A percentile compares a stretch with the other conserved stretches of the same genome.
Evolutionary conservation across 2,329 filamentous ascomycete species (phyloP).

Genomic region (Nigrograna mackinnonii): DNA sequence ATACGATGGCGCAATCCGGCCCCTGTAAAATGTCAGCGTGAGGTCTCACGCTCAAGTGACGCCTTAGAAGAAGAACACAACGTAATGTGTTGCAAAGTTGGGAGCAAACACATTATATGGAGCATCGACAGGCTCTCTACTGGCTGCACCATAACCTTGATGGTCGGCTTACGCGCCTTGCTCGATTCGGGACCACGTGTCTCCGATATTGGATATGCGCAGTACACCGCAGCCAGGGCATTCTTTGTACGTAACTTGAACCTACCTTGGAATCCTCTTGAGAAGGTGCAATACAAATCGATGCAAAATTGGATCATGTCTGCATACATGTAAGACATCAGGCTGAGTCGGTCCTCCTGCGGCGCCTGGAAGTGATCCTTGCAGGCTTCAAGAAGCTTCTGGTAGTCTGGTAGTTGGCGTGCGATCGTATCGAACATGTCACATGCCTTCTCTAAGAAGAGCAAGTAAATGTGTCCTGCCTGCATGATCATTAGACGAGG

Average conservation of each 20-base stretch:
- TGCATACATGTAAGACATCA: constrained; percentile 29
- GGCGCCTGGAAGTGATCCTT: constrained; percentile 8
- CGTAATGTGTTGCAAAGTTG: constrained; percentile 15
- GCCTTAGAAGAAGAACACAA: constrained; percentile 6
- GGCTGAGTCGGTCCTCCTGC: constrained; percentile 12
- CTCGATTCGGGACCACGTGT: constrained; percentile 1
- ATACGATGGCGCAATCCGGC: constrained; percentile 17
- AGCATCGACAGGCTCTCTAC: constrained; percentile 6
- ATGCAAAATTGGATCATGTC: constrained; percentile 29
- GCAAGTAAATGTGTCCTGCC: constrained; percentile 20
- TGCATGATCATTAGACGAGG: constrained; percentile 9
- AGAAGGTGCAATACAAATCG: constrained; percentile 30
- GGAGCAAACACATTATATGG: too few species aligned
- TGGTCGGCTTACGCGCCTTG: not conserved
- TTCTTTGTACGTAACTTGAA: constrained; percentile 13
- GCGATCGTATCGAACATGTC: constrained; percentile 27
- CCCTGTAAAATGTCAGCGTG: constrained; percentile 25
- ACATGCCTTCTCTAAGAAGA: constrained; percentile 27
- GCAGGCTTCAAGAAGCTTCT: constrained; percentile 19
- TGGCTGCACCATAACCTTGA: not conserved
- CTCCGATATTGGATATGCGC: constrained; percentile 7
- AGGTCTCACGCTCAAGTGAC: constrained; percentile 9
- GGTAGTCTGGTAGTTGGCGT: constrained; percentile 24
- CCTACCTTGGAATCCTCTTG: constrained; percentile 24
- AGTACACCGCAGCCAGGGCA: constrained; percentile 1